A percentile compares a stretch with the other conserved stretches of the same genome.
These are phyloP conservation scores for Candida smagusa DNA, from an alignment of 1,139 yeast species.

Conservation along the genomic window DNA sequence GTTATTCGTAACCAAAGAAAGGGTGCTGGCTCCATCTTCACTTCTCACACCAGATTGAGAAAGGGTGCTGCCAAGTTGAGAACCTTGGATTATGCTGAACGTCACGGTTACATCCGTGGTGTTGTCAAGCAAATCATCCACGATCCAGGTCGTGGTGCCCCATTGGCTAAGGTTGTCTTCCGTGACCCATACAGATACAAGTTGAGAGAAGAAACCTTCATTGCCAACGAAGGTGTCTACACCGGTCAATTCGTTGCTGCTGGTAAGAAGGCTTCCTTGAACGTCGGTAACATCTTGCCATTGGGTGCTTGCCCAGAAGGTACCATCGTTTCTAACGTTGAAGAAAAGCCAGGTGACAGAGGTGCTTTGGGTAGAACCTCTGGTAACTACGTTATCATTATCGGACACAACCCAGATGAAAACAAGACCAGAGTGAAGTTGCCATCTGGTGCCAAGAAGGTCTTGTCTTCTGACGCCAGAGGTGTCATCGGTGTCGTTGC, in stretches of 20 bases:
- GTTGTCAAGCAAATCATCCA: slow-evolving; percentile 97
- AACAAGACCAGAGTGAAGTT: slow-evolving; percentile 98
- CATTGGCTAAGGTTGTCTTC: slow-evolving; percentile 98
- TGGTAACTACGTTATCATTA: slow-evolving; percentile 98
- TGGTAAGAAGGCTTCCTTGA: slow-evolving; percentile 97
- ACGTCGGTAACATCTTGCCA: slow-evolving; percentile 97
- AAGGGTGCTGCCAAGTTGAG: slow-evolving; percentile 99
- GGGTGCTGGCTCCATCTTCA: slow-evolving; percentile 99
- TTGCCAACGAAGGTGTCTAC: slow-evolving; percentile 99
- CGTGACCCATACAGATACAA: slow-evolving; percentile 99
- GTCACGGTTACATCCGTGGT: slow-evolving; percentile 99
- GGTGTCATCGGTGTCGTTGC: slow-evolving; percentile 99
- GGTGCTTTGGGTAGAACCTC: slow-evolving; percentile 99
- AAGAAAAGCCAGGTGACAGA: slow-evolving; percentile 99
- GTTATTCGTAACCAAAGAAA: slow-evolving; percentile 99
- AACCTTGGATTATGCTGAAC: slow-evolving; percentile 98
- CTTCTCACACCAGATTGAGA: slow-evolving; percentile 99
- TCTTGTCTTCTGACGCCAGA: slow-evolving; percentile 93
- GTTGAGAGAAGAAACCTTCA: slow-evolving; percentile 97
- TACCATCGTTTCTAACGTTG: slow-evolving; percentile 96
- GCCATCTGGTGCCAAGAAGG: slow-evolving; percentile 98
- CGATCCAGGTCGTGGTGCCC: slow-evolving; percentile 99
- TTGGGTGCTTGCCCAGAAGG: slow-evolving; percentile 98
- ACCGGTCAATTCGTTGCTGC: slow-evolving; percentile 99
- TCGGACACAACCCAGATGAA: slow-evolving; percentile 99